Conservation (phyloP, 768 basidiomycete species). For the Tricholoma hemisulphureum region DNA sequence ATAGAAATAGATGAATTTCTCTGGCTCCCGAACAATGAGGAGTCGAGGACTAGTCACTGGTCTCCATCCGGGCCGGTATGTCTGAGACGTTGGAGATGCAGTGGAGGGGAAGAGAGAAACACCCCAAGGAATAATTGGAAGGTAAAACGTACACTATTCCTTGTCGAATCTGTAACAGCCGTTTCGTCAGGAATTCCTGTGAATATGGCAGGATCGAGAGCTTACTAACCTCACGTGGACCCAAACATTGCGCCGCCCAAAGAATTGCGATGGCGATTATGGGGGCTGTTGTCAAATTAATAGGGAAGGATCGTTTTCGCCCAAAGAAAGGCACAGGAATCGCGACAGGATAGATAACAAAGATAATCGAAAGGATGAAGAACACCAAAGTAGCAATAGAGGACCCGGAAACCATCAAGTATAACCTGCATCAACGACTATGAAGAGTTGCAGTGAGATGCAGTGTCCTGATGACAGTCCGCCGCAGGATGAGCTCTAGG, state of each 20-base stretch:
- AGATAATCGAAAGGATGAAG: constrained; percentile 52
- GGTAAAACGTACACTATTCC: constrained; percentile 62
- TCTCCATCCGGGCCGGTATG: background rate
- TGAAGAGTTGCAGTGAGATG: background rate
- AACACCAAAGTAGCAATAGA: constrained; percentile 51
- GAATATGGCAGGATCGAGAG: background rate
- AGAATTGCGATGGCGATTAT: constrained; percentile 50
- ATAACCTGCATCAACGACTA: background rate
- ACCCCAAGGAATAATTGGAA: background rate
- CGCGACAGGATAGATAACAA: constrained; percentile 47
- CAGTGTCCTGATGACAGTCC: no score
- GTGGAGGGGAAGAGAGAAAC: background rate
- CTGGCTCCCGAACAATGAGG: background rate
- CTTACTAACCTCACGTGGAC: constrained; percentile 29
- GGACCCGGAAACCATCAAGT: constrained; percentile 42
- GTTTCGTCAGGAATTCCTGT: background rate
- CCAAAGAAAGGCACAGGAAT: constrained; percentile 39
- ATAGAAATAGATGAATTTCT: background rate
- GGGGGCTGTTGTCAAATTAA: constrained; percentile 55
- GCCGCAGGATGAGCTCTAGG: no score
- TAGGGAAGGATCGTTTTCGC: constrained; percentile 28
- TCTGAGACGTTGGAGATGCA: background rate
- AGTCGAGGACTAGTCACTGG: no score
- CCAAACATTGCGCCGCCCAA: constrained; percentile 57
- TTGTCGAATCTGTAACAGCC: constrained; percentile 46